These are phyloP conservation scores for Hyphodiscus hymeniophilus DNA, from an alignment of 495 filamentous ascomycete species.

Conservation along the genomic window DNA sequence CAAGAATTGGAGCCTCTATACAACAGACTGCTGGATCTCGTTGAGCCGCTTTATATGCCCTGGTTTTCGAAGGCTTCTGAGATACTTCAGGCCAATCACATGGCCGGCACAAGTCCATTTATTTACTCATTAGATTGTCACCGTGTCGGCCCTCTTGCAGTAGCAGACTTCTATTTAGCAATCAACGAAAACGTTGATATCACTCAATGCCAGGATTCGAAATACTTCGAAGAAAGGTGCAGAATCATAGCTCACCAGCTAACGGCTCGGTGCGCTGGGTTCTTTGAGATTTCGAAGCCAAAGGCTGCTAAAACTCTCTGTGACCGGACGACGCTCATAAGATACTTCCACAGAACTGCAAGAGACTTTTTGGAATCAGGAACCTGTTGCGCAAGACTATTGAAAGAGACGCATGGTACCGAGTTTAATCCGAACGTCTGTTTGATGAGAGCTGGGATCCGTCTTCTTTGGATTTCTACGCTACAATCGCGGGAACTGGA, in stretches of 20 bases:
- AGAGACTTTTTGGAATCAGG: slow-evolving; percentile 6
- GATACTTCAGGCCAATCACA: background rate
- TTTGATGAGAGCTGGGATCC: slow-evolving; percentile 8
- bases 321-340: background rate
- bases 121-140: background rate
- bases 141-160: background rate
- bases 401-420: background rate
- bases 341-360: slow-evolving; percentile 10
- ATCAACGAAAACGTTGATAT: background rate
- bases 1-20: slow-evolving; percentile 9
- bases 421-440: slow-evolving; percentile 5
- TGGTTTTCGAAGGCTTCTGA: slow-evolving; percentile 9
- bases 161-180: slow-evolving; percentile 1
- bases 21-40: slow-evolving; percentile 3
- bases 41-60: slow-evolving; percentile 5
- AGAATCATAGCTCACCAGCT: background rate
- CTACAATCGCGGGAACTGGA: too few relatives aligned
- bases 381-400: background rate
- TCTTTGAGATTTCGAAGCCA: slow-evolving; percentile 5
- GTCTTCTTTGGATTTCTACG: background rate
- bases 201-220: background rate
- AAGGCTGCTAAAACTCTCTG: background rate
- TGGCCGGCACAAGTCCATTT: background rate
- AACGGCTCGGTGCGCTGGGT: slow-evolving; percentile 8
- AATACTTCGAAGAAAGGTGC: background rate